phyloP scores from a whole-genome alignment of 2,329 filamentous ascomycete species.

The Lasiodiplodia hormozganensis region DNA sequence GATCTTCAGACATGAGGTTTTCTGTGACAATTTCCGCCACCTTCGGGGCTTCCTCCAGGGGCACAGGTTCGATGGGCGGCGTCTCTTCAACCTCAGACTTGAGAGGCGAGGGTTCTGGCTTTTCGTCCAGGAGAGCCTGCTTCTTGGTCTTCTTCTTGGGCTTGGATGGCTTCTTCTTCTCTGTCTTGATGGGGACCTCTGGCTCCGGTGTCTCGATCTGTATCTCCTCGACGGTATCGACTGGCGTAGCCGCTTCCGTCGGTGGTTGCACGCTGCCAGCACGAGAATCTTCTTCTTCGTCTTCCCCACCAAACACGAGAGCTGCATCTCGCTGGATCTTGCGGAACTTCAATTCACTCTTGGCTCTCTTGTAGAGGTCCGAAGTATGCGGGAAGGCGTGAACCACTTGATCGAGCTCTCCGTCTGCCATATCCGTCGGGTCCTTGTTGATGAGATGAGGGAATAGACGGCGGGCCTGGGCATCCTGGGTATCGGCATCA shows the following conservation, averaged over 20 bases:
- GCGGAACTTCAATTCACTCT: constrained; percentile 67
- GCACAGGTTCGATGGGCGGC: constrained; percentile 7
- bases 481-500: constrained; percentile 57
- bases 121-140: constrained; percentile 72
- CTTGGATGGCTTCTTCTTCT: constrained; percentile 57
- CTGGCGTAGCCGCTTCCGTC: constrained; percentile 55
- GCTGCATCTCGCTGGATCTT: constrained; percentile 88
- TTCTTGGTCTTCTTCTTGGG: constrained; percentile 79
- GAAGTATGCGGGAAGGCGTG: constrained; percentile 61
- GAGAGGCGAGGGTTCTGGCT: constrained; percentile 52
- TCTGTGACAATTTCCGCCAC: constrained; percentile 40
- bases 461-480: constrained; percentile 53
- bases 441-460: constrained; percentile 61
- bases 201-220: constrained; percentile 46
- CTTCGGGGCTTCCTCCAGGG: constrained; percentile 42
- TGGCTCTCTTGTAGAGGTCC: constrained; percentile 77
- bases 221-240: constrained; percentile 48
- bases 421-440: constrained; percentile 74
- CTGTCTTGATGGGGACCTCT: constrained; percentile 38
- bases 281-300: constrained; percentile 57
- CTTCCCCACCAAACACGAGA: constrained; percentile 73
- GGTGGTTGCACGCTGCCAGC: constrained; percentile 46
- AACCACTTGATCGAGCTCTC: constrained; percentile 63
- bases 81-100: constrained; percentile 47
- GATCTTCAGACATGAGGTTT: constrained; percentile 33